Percentiles rank a stretch among this genome's conserved stretches.
Conservation (phyloP, 2,329 filamentous ascomycete genomes). For the Furcasterigmium furcatum region DNA sequence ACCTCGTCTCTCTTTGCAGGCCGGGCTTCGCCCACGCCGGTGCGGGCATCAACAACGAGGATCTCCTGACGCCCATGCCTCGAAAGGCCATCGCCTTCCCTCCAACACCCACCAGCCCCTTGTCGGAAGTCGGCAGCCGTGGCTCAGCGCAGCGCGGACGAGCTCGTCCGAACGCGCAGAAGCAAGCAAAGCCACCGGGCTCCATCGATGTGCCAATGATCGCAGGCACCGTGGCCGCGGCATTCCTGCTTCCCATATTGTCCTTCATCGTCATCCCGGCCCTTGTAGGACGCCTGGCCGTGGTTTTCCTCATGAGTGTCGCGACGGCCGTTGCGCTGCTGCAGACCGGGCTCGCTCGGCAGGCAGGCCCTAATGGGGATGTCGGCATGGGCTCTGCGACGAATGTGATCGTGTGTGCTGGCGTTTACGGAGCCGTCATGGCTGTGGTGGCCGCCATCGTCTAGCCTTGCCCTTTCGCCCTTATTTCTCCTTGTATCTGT, state of each 20-base stretch:
- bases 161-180: neutral
- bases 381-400: conserved; percentile 8
- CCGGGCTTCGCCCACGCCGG: neutral
- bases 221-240: conserved; percentile 43
- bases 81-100: conserved; percentile 1
- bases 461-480: conserved; percentile 3
- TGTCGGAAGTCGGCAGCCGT: neutral
- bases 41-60: conserved; percentile 1
- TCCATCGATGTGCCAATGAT: conserved; percentile 17
- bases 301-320: conserved; percentile 50
- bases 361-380: conserved; percentile 13
- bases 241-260: conserved; percentile 54
- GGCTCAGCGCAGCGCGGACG: neutral
- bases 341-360: conserved; percentile 22
- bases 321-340: conserved; percentile 31
- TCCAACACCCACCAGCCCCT: conserved; percentile 1
- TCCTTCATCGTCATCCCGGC: conserved; percentile 55
- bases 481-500: neutral
- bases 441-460: conserved; percentile 24
- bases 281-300: conserved; percentile 54
- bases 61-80: conserved; percentile 12
- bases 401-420: conserved; percentile 21
- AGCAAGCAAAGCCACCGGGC: neutral
- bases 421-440: conserved; percentile 31
- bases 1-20: conserved; percentile 45